Evolutionary conservation across 495 filamentous ascomycete species (phyloP).

Genomic region (Penicillium bovifimosum): DNA sequence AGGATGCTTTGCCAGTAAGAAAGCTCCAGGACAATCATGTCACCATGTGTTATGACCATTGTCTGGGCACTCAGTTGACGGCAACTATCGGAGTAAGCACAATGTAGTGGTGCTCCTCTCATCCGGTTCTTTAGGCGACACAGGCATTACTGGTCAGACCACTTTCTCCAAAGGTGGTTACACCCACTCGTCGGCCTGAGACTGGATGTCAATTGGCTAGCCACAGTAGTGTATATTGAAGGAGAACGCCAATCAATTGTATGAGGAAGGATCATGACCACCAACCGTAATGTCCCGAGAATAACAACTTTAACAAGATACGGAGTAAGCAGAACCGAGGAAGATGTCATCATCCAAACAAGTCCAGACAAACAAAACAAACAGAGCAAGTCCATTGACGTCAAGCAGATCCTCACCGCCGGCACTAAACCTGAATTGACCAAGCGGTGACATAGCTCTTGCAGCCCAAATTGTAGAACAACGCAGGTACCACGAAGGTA

Average conservation of each 20-base stretch:
- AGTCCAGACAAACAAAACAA: neutral
- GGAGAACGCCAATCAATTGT: neutral
- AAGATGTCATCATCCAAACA: slow-evolving; percentile 1
- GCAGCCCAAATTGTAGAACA: slow-evolving; percentile 1
- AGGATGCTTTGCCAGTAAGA: slow-evolving; percentile 38
- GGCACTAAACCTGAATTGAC: slow-evolving; percentile 8
- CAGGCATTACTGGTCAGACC: slow-evolving; percentile 37
- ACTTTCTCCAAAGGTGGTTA: slow-evolving; percentile 40
- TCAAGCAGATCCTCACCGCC: slow-evolving; percentile 1
- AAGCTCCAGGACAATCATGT: slow-evolving; percentile 28
- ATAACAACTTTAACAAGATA: no score
- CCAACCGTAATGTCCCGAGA: neutral
- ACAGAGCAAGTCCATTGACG: neutral
- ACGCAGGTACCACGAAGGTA: slow-evolving; percentile 5
- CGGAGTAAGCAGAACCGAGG: neutral
- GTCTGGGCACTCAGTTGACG: slow-evolving; percentile 30
- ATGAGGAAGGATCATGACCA: neutral
- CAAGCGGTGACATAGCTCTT: slow-evolving; percentile 14
- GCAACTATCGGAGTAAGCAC: slow-evolving; percentile 6
- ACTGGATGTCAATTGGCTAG: neutral
- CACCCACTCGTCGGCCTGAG: slow-evolving; percentile 23
- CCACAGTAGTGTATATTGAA: neutral
- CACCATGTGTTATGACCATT: slow-evolving; percentile 30
- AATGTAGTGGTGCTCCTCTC: slow-evolving; percentile 36
- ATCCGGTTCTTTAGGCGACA: slow-evolving; percentile 35